Evolutionary conservation across 495 filamentous ascomycete genomes (phyloP).

Genomic region (Alectoria sarmentosa): DNA sequence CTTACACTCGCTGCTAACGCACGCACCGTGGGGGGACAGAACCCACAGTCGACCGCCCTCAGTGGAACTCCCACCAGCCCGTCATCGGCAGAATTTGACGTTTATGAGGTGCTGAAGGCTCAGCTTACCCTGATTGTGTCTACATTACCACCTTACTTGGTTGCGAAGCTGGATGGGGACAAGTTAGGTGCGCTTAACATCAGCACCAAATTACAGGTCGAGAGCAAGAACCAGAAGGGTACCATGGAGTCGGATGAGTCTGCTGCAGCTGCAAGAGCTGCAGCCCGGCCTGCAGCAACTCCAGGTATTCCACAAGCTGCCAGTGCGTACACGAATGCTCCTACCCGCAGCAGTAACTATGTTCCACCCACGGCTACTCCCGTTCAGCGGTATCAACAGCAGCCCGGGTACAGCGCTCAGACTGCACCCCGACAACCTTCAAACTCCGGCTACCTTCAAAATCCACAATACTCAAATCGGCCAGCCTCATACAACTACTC

Average conservation of each 20-base stretch:
- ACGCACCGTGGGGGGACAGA: conserved; percentile 35
- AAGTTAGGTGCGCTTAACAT: conserved; percentile 74
- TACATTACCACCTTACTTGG: conserved; percentile 73
- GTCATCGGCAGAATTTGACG: conserved; percentile 57
- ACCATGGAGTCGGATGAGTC: conserved; percentile 82
- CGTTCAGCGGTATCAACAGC: conserved; percentile 18
- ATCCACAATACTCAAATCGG: conserved; percentile 37
- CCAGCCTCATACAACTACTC: conserved; percentile 36
- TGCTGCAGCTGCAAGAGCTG: conserved; percentile 30
- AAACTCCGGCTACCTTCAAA: conserved; percentile 34
- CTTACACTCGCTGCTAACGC: conserved; percentile 46
- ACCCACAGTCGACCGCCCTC: conserved; percentile 39
- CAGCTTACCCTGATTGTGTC: conserved; percentile 66
- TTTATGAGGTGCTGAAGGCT: conserved; percentile 68
- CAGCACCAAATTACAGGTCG: conserved; percentile 70
- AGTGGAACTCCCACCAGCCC: conserved; percentile 43
- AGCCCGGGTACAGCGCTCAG: conserved; percentile 29
- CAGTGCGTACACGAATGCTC: conserved; percentile 16
- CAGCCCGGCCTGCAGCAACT: conserved; percentile 9
- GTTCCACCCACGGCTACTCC: conserved; percentile 17
- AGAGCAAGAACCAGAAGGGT: conserved; percentile 64
- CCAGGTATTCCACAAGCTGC: conserved; percentile 8
- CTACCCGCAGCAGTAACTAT: conserved; percentile 19
- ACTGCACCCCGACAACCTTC: conserved; percentile 32
- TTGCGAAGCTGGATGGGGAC: conserved; percentile 79